A percentile compares a stretch with the other conserved stretches of the same genome.
phyloP scores from a whole-genome alignment of 192 early-diverging fungal species.

The Backusella tuberculispora region DNA sequence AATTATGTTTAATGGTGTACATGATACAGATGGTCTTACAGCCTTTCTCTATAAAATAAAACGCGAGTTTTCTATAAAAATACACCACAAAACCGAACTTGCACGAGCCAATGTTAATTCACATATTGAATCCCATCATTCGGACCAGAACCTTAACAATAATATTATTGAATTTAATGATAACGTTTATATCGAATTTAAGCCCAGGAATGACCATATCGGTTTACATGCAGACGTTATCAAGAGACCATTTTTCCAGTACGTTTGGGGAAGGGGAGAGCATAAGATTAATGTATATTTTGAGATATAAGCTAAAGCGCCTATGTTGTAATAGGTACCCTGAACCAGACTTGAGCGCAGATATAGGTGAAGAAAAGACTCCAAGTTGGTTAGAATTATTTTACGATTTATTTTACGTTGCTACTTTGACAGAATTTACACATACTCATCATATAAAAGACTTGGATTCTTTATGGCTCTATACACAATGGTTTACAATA shows the following conservation, averaged over 20 bases:
- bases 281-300: neutral
- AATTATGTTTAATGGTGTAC: conserved; percentile 37
- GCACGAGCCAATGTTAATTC: neutral
- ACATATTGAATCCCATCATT: neutral
- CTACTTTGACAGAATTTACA: conserved; percentile 53
- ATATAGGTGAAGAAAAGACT: conserved; percentile 44
- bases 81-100: conserved; percentile 34
- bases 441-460: conserved; percentile 51
- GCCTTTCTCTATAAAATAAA: conserved; percentile 35
- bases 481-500: conserved; percentile 52
- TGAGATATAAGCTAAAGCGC: neutral
- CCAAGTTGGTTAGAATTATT: conserved; percentile 49
- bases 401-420: conserved; percentile 56
- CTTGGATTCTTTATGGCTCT: conserved; percentile 41
- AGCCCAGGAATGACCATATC: conserved; percentile 25
- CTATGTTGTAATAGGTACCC: conserved; percentile 19
- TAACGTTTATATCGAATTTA: conserved; percentile 39
- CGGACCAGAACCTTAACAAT: conserved; percentile 6
- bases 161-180: conserved; percentile 34
- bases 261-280: neutral
- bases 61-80: conserved; percentile 41
- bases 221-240: neutral
- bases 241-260: conserved; percentile 37
- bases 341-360: conserved; percentile 40
- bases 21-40: conserved; percentile 38